phyloP scores from a whole-genome alignment of 2,329 filamentous ascomycete species.

The Neoscytalidium dimidiatum region DNA sequence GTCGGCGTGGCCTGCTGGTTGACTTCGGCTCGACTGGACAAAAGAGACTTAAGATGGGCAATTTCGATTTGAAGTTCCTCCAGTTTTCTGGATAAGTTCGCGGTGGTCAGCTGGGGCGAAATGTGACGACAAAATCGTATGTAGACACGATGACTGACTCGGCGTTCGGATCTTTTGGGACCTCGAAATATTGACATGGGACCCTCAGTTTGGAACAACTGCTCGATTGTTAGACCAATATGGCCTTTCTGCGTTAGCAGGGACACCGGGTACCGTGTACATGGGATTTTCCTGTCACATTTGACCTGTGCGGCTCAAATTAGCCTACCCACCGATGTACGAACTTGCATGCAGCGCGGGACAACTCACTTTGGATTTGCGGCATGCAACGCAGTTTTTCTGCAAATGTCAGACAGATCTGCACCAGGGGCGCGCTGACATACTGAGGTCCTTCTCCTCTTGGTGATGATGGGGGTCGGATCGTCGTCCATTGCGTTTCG shows the following conservation, averaged over 20 bases:
- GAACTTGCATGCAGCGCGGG: neutral
- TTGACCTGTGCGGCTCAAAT: constrained; percentile 14
- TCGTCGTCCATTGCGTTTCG: neutral
- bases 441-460: neutral
- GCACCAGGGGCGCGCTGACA: neutral
- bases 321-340: neutral
- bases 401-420: neutral
- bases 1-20: neutral
- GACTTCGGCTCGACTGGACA: neutral
- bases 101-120: constrained; percentile 29
- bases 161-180: constrained; percentile 28
- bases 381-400: constrained; percentile 29
- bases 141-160: constrained; percentile 7
- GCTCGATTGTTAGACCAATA: neutral
- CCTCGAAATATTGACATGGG: constrained; percentile 31
- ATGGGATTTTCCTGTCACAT: constrained; percentile 34
- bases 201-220: constrained; percentile 16
- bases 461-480: neutral
- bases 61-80: constrained; percentile 11
- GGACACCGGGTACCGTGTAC: constrained; percentile 33
- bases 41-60: constrained; percentile 14
- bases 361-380: constrained; percentile 31
- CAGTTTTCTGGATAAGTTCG: constrained; percentile 25
- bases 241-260: neutral
- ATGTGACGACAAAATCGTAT: too few species aligned